A percentile compares a stretch with the other conserved stretches of the same genome.
Evolutionary conservation across 106 monocot species (phyloP).

Genomic region (Dendrobium chrysotoxum): DNA sequence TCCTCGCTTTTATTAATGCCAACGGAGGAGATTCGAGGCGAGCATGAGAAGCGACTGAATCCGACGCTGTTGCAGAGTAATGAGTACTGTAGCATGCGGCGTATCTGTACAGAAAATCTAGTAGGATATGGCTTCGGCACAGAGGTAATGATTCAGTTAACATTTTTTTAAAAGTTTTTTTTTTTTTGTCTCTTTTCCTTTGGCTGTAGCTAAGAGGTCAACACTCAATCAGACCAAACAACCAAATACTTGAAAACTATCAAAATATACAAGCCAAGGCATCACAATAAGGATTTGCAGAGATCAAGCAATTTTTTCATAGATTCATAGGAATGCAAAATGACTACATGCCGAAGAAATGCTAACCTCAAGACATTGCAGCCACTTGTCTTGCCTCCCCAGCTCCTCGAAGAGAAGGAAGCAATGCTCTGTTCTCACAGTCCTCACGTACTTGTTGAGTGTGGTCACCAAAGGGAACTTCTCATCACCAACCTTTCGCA

Average conservation of each 20-base stretch:
- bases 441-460: slow-evolving; percentile 63
- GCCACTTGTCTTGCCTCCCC: slow-evolving; percentile 68
- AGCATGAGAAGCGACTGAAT: too few species aligned
- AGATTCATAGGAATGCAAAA: too few species aligned
- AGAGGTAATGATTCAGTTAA: too few species aligned
- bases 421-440: slow-evolving; percentile 77
- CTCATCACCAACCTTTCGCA: slow-evolving; percentile 45
- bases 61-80: too few species aligned
- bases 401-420: slow-evolving; percentile 91
- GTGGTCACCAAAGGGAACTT: slow-evolving; percentile 55
- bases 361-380: slow-evolving; percentile 90
- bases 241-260: not conserved
- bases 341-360: not conserved
- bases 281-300: not conserved
- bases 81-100: too few species aligned
- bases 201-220: too few species aligned
- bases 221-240: not conserved
- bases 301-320: not conserved
- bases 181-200: too few species aligned
- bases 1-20: too few species aligned
- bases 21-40: too few species aligned
- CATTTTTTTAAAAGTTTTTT: too few species aligned
- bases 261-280: not conserved
- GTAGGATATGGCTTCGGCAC: too few species aligned
- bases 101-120: too few species aligned